Conservation (phyloP, 2,329 filamentous ascomycete genomes). For the Aspergillus fumigatiaffinis region DNA sequence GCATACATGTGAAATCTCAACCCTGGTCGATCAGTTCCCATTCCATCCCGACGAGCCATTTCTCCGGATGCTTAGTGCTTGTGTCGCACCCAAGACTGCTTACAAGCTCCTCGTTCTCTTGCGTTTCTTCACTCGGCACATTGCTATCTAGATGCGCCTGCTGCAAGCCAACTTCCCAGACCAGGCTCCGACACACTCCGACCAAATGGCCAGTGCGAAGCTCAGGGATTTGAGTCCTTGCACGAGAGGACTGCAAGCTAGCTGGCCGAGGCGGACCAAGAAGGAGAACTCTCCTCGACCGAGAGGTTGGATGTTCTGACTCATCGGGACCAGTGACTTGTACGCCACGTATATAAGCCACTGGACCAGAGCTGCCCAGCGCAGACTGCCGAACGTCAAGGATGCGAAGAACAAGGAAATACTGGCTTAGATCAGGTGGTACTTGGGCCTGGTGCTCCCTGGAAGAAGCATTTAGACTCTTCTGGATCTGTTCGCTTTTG, state of each 20-base stretch:
- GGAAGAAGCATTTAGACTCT: not conserved
- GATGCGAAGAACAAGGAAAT: constrained; percentile 19
- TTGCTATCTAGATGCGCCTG: not conserved
- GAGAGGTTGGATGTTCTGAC: not conserved
- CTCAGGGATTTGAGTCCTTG: not conserved
- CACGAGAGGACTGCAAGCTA: not conserved
- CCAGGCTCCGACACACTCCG: constrained; percentile 29
- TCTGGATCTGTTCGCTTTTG: constrained; percentile 22
- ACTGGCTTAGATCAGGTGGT: constrained; percentile 5
- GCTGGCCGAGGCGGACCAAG: constrained; percentile 19
- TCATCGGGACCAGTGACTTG: not conserved
- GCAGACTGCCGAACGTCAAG: constrained; percentile 11
- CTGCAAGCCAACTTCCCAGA: constrained; percentile 35
- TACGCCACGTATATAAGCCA: constrained; percentile 21
- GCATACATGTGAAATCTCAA: not conserved
- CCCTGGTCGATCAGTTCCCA: constrained; percentile 32
- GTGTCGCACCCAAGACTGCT: not conserved
- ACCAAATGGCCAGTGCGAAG: constrained; percentile 21
- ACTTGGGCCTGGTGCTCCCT: not conserved
- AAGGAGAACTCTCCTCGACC: constrained; percentile 21
- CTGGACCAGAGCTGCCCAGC: constrained; percentile 22
- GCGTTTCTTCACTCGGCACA: not conserved
- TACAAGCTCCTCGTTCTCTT: not conserved
- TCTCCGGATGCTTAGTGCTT: not conserved
- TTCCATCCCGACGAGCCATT: constrained; percentile 37